These are phyloP conservation scores for Postia placenta DNA, from an alignment of 768 basidiomycete genomes.

Conservation along the genomic window DNA sequence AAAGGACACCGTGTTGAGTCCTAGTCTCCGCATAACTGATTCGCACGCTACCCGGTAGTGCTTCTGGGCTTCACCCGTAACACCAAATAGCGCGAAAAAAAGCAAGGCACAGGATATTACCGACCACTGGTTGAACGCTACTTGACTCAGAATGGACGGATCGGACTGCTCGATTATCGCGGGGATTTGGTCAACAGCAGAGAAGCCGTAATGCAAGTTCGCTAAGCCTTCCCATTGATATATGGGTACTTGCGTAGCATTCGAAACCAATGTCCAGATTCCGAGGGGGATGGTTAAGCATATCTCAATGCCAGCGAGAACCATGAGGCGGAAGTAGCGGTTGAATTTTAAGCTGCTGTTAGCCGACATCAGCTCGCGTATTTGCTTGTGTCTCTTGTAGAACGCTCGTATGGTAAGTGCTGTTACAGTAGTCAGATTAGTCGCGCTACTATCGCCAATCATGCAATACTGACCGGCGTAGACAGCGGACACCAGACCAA, in stretches of 20 bases:
- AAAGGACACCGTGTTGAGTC: slow-evolving; percentile 24
- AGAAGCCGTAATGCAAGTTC: slow-evolving; percentile 45
- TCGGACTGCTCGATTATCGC: slow-evolving; percentile 32
- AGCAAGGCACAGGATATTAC: slow-evolving; percentile 30
- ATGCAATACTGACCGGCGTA: slow-evolving; percentile 26
- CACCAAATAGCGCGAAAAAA: slow-evolving; percentile 50
- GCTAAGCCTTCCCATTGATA: slow-evolving; percentile 42
- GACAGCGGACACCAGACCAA: slow-evolving; percentile 20
- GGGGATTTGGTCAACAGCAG: slow-evolving; percentile 32
- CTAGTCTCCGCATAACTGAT: slow-evolving; percentile 18
- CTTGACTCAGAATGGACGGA: slow-evolving; percentile 3
- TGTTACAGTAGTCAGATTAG: background rate
- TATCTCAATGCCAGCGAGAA: slow-evolving; percentile 25
- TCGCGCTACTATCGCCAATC: background rate
- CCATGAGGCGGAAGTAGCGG: slow-evolving; percentile 40
- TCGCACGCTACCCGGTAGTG: slow-evolving; percentile 28
- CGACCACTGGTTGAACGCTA: slow-evolving; percentile 28
- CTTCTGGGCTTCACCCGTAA: slow-evolving; percentile 40
- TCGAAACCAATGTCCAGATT: slow-evolving; percentile 23
- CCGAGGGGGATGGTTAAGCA: slow-evolving; percentile 26
- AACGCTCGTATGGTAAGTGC: slow-evolving; percentile 23
- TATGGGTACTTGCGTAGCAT: slow-evolving; percentile 19
- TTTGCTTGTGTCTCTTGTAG: slow-evolving; percentile 18
- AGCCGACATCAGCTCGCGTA: slow-evolving; percentile 20
- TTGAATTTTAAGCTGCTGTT: slow-evolving; percentile 31